Evolutionary conservation across 2,329 filamentous ascomycete species (phyloP), one percentile per base, ranked within the genome.

Genomic region (Scytalidium lignicola): DNA sequence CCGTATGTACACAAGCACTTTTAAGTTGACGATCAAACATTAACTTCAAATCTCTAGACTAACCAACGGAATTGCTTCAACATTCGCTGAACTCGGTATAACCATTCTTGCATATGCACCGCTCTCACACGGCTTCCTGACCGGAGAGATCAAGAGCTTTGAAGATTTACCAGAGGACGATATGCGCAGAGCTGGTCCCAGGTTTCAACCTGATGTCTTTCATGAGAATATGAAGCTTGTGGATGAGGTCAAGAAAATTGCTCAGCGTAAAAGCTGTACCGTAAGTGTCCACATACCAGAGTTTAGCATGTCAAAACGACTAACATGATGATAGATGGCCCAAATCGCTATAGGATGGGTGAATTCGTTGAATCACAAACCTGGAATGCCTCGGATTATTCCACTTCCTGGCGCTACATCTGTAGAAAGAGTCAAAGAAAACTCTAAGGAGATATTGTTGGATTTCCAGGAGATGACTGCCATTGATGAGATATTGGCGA

Each of bases 31-130:
- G 4, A 6, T 17, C 19, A 44, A 3, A 22, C 17, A 21, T 21
- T 45, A 10, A 72, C 77, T 0, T 83, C 15, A 13, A 79, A 63
- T 70, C 69, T 84, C 39, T 74, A 79, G 39, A 77, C 85, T 46
- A 19, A 50, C 26, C 5, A 45, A 29, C 21, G 37, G 18, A 1
- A 20, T 48, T 18, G 19, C 22, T 67, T 62, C 2, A 55, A 74
- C 70, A 72, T 18, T 62, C 70, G 1, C 64, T 68, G 1, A 74
- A 26, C 56, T 74, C 1, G 67, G 60, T 1, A 55, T 74, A 0
- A 66, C 71, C 0, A 73, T 67, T 41, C 67, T 74, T 1, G 71
- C 71, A 1, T 74, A 71, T 47, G 71, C 71, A 17, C 72, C 72
- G 0, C 57, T 74, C 0, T 71, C 71, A 1, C 69, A 73, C 23